Evolutionary conservation across 2,329 filamentous ascomycete species (phyloP).

Genomic region (Fusarium papillatum): DNA sequence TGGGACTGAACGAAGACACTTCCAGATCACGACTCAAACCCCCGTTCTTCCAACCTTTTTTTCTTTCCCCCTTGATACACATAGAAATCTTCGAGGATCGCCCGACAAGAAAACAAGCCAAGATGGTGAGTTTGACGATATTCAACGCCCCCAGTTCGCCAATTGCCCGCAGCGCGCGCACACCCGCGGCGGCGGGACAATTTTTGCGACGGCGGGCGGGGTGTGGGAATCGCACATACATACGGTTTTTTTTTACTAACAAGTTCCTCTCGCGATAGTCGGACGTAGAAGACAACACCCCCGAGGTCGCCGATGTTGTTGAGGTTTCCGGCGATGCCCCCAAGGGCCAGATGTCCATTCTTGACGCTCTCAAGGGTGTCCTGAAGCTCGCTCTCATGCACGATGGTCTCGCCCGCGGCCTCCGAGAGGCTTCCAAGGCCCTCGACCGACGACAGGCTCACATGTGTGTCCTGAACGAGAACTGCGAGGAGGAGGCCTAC

Average conservation of each 20-base stretch:
- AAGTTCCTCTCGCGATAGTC: constrained; percentile 69
- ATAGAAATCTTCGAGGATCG: constrained; percentile 76
- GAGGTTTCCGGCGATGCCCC: constrained; percentile 94
- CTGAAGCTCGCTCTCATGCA: constrained; percentile 99
- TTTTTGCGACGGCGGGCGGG: constrained; percentile 21
- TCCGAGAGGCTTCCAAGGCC: constrained; percentile 98
- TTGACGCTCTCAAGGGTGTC: constrained; percentile 98
- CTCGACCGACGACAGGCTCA: constrained; percentile 98
- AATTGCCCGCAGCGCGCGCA: constrained; percentile 32
- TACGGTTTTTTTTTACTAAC: constrained; percentile 34
- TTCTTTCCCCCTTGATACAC: constrained; percentile 46
- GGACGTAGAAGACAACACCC: constrained; percentile 99
- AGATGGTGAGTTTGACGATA: constrained; percentile 67
- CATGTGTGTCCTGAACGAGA: constrained; percentile 99
- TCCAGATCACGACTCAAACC: constrained; percentile 48
- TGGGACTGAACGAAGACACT: constrained; percentile 48
- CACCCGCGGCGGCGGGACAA: constrained; percentile 6
- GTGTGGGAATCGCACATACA: neutral
- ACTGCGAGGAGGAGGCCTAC: constrained; percentile 99
- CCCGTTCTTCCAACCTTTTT: constrained; percentile 36
- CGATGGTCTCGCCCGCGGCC: constrained; percentile 98
- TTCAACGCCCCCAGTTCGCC: neutral
- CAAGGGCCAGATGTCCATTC: constrained; percentile 96
- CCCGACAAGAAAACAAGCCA: constrained; percentile 69
- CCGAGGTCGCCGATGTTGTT: constrained; percentile 89